These are phyloP conservation scores for Arabidopsis hybrid DNA, from an alignment of 441 rosid genomes.

Conservation along the genomic window DNA sequence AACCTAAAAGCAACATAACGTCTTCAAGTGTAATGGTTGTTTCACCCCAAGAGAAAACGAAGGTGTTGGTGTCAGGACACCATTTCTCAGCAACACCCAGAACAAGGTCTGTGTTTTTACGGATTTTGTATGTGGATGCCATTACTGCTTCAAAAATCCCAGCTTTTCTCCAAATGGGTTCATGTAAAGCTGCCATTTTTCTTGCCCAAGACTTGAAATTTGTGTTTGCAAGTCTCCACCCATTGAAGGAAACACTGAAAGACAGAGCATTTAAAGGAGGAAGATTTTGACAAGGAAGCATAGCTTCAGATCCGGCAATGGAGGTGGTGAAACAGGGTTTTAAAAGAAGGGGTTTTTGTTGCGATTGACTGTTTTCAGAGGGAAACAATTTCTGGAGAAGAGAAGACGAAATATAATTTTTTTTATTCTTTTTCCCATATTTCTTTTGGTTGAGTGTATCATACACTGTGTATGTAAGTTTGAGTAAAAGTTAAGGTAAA, in stretches of 20 bases:
- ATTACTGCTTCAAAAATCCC: conserved; percentile 48
- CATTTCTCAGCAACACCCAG: conserved; percentile 46
- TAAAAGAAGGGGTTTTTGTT: background rate
- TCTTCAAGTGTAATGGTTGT: conserved; percentile 52
- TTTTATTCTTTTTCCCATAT: no score
- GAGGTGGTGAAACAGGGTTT: background rate
- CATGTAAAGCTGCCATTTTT: conserved; percentile 23
- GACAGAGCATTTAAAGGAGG: background rate
- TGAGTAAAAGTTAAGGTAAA: no score
- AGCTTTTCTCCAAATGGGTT: conserved; percentile 44
- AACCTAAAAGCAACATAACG: conserved; percentile 46
- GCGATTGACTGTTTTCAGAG: no score
- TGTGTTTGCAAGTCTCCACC: conserved; percentile 37
- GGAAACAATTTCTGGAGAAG: no score
- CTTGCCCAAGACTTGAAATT: conserved; percentile 39
- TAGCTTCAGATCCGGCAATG: background rate
- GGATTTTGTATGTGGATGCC: conserved; percentile 36
- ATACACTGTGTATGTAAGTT: no score
- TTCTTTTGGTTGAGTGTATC: no score
- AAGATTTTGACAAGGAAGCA: no score
- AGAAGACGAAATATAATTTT: no score
- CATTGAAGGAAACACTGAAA: conserved; percentile 30
- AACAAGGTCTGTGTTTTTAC: conserved; percentile 29
- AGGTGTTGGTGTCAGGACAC: conserved; percentile 47
- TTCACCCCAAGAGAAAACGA: conserved; percentile 57